phyloP scores from a whole-genome alignment of 345 rosid genomes.

The Anacardium occidentale region DNA sequence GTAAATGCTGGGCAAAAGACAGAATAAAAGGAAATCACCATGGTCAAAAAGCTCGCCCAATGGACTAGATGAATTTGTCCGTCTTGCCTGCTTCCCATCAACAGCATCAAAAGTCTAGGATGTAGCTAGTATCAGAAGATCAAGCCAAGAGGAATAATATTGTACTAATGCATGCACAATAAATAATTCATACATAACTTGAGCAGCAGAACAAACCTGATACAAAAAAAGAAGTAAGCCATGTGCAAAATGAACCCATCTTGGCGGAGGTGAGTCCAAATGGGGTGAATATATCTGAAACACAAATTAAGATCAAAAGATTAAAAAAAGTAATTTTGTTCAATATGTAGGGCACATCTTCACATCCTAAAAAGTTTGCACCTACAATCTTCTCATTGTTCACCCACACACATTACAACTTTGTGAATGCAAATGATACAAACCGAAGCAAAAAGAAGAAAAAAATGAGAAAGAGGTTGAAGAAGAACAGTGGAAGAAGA shows the following conservation, averaged over 20 bases:
- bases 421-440: not conserved
- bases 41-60: slow-evolving; percentile 95
- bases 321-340: not conserved
- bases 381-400: not conserved
- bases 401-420: not conserved
- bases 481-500: too few relatives aligned
- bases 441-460: too few relatives aligned
- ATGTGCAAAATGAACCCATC: slow-evolving; percentile 94
- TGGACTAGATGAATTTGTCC: slow-evolving; percentile 88
- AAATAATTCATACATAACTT: not conserved
- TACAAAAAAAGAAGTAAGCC: slow-evolving; percentile 90
- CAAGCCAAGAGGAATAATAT: not conserved
- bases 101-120: slow-evolving; percentile 95
- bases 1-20: not conserved
- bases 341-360: not conserved
- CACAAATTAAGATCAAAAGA: not conserved
- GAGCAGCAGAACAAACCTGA: slow-evolving; percentile 55
- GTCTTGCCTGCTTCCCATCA: slow-evolving; percentile 97
- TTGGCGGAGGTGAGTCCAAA: slow-evolving; percentile 87
- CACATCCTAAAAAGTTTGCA: not conserved
- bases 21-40: slow-evolving; percentile 45
- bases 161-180: slow-evolving; percentile 2
- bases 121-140: slow-evolving; percentile 9
- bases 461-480: too few relatives aligned
- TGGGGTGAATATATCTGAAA: slow-evolving; percentile 77